Conservation (phyloP, 192 early-diverging fungal species). For the Entophlyctis luteolus region DNA sequence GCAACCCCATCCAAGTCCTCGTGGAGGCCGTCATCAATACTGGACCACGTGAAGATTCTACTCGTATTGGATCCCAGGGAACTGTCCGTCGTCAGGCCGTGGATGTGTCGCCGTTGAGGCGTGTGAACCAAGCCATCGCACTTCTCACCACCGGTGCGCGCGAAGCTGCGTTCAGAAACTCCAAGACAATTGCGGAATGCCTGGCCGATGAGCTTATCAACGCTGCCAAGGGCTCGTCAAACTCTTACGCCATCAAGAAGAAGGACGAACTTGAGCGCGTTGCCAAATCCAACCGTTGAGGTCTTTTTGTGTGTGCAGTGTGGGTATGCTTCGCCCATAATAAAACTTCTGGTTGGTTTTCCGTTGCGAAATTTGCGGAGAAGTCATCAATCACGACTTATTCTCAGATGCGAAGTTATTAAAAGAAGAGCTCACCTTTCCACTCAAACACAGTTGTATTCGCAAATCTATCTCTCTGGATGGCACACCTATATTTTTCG, state of each 20-base stretch:
- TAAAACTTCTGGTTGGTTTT: too few species aligned
- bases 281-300: conserved; percentile 56
- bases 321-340: too few species aligned
- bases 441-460: not conserved
- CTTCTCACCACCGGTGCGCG: conserved; percentile 94
- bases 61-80: conserved; percentile 95
- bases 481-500: conserved; percentile 15
- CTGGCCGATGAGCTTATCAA: conserved; percentile 99
- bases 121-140: conserved; percentile 93
- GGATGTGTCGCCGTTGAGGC: conserved; percentile 96
- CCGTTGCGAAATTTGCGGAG: too few species aligned
- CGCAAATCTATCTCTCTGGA: conserved; percentile 5
- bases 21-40: conserved; percentile 99
- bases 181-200: conserved; percentile 99
- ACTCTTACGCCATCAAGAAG: conserved; percentile 99
- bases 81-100: conserved; percentile 99
- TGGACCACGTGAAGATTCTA: conserved; percentile 97
- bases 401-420: too few species aligned
- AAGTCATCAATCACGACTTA: too few species aligned
- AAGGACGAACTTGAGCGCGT: conserved; percentile 97
- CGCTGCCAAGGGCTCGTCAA: conserved; percentile 91
- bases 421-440: conserved; percentile 11
- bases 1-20: conserved; percentile 96
- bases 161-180: conserved; percentile 98
- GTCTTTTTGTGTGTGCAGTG: too few species aligned